Evolutionary conservation across 129 eudicot genomes (phyloP).

Genomic region (Solidago caesia): DNA sequence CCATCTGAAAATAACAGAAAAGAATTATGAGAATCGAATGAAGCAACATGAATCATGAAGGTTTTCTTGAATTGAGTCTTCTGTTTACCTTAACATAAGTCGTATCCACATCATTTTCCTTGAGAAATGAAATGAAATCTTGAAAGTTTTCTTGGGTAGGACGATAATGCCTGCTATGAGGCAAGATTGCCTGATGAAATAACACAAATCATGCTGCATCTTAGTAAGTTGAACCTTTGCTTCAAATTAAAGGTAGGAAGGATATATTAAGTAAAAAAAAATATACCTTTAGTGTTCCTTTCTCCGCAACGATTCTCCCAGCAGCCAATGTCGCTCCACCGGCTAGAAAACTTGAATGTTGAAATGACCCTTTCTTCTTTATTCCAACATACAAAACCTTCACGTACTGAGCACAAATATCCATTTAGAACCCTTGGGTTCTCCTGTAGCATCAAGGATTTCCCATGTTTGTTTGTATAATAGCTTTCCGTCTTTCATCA

Average conservation of each 20-base stretch:
- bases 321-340: slow-evolving; percentile 90
- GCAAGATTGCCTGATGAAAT: slow-evolving; percentile 56
- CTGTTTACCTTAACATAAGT: slow-evolving; percentile 51
- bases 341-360: slow-evolving; percentile 87
- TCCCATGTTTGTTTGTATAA: slow-evolving; percentile 52
- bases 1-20: slow-evolving; percentile 47
- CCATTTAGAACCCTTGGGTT: slow-evolving; percentile 58
- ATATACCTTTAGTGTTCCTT: slow-evolving; percentile 62
- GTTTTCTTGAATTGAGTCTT: neutral
- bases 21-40: slow-evolving; percentile 18
- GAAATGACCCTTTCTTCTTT: slow-evolving; percentile 74
- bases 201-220: neutral
- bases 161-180: slow-evolving; percentile 85
- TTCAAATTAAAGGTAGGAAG: neutral
- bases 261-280: neutral
- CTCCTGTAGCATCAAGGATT: slow-evolving; percentile 47
- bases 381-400: slow-evolving; percentile 62
- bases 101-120: slow-evolving; percentile 53
- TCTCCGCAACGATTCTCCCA: slow-evolving; percentile 59
- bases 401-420: slow-evolving; percentile 83
- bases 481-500: slow-evolving; percentile 51
- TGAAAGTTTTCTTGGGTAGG: slow-evolving; percentile 68
- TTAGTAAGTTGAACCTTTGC: slow-evolving; percentile 1
- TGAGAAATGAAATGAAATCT: slow-evolving; percentile 55
- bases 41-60: slow-evolving; percentile 16